Base-by-base conservation (phyloP, 2,329 filamentous ascomycete species). In the Biscogniauxia sp. region DNA sequence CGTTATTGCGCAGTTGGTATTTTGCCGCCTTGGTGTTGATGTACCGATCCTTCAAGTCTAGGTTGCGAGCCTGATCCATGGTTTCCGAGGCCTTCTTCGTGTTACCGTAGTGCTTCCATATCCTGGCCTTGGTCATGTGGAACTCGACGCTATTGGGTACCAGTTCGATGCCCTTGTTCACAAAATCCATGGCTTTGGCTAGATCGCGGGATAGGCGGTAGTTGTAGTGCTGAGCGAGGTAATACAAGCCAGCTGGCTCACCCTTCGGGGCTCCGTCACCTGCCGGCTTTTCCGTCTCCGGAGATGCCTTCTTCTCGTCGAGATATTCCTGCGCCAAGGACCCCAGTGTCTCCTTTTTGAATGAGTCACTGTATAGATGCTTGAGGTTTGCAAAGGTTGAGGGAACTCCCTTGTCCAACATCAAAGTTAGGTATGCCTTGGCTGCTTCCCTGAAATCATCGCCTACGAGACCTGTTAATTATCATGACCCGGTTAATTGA, bases 1-100 rank as follows among this genome's bases (percentile, higher is more conserved):
- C 88, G 75, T 97, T 87, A 77, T 97, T 96, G 58, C 95, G 88
- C 54, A 99, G 84, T 75, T 96, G 93, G 74, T 99, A 99, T 75
- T 99, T 99, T 61, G 94, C 93, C 55, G 93, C 90, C 79, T 99
- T 99, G 65, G 93, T 96, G 82, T 99, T 99, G 82, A 98, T 98
- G 75, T 98, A 96, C 52, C 95, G 88, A 73, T 99, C 95, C 77
- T 89, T 92, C 66, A 90, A 86, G 72, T 99, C 96, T 64, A 97
- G 82, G 64, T 87, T 84, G 56, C 95, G 88, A 1, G 95, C 95
- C 66, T 89, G 82, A 68, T 97, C 91, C 92, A 99, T 98, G 51
- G 87, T 85, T 70, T 93, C 89, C 0, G 93, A 86, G 1, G 96
- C 95, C 76, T 91, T 91, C 66, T 85, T 79, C 5, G 88, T 78